Percentiles rank a stretch among this genome's conserved stretches.
Evolutionary conservation across 345 rosid genomes (phyloP).

Genomic region (Adansonia digitata): DNA sequence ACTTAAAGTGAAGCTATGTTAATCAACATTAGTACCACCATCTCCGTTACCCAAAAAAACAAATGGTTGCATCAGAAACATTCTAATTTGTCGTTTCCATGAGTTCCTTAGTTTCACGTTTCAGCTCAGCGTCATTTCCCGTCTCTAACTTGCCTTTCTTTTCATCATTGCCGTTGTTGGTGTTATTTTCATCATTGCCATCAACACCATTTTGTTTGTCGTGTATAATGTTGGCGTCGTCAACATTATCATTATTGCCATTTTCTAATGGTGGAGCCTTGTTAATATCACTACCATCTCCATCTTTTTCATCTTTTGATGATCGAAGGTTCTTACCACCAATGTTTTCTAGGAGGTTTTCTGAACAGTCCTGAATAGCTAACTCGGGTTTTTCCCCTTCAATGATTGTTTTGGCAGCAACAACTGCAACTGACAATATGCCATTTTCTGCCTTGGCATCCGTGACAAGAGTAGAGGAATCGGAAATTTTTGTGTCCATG

Average conservation of each 20-base stretch:
- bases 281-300: constrained; percentile 28
- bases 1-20: constrained; percentile 2
- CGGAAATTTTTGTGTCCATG: constrained; percentile 44
- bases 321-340: constrained; percentile 22
- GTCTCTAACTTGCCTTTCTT: constrained; percentile 31
- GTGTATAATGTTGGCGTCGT: constrained; percentile 18
- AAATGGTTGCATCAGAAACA: constrained; percentile 11
- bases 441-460: constrained; percentile 30
- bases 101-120: constrained; percentile 29
- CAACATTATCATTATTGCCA: constrained; percentile 28
- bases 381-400: constrained; percentile 38
- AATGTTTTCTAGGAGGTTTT: constrained; percentile 26
- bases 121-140: constrained; percentile 31
- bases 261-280: constrained; percentile 24
- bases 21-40: constrained; percentile 23
- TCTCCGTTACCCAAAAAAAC: constrained; percentile 23
- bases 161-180: constrained; percentile 16
- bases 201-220: constrained; percentile 29
- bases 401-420: constrained; percentile 18
- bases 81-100: constrained; percentile 41
- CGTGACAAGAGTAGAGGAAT: constrained; percentile 35
- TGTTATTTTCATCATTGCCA: constrained; percentile 21
- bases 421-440: constrained; percentile 12
- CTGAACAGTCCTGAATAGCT: constrained; percentile 22
- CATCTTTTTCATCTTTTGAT: constrained; percentile 26